Percentiles rank a stretch among this genome's conserved stretches.
Evolutionary conservation across 345 rosid genomes (phyloP).

Genomic region (Clausena lansium): DNA sequence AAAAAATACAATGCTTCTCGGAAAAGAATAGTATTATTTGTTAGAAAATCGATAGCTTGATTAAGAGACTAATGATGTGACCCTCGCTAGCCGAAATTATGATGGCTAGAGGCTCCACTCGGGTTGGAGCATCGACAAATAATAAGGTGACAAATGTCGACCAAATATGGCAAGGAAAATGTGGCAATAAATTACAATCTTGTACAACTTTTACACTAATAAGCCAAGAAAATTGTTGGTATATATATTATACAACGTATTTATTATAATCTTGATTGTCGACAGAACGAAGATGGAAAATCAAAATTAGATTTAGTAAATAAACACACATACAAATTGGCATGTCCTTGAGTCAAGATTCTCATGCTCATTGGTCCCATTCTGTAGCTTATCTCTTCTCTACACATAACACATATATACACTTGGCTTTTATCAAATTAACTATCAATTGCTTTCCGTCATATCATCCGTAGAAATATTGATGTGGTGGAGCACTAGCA

Average conservation of each 20-base stretch:
- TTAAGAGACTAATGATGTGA: no score
- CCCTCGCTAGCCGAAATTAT: no score
- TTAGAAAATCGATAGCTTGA: no score
- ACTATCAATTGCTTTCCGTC: background rate
- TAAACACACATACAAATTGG: background rate
- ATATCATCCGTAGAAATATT: background rate
- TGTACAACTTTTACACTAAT: background rate
- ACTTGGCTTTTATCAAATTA: background rate
- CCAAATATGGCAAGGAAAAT: background rate
- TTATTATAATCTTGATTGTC: slow-evolving; percentile 2
- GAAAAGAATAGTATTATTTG: no score
- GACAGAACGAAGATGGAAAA: slow-evolving; percentile 23
- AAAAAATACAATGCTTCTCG: no score
- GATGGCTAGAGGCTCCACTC: no score
- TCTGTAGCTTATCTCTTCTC: slow-evolving; percentile 12
- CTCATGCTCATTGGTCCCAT: slow-evolving; percentile 24
- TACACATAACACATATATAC: background rate
- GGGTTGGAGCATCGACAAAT: background rate
- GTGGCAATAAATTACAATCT: background rate
- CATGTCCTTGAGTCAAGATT: slow-evolving; percentile 30
- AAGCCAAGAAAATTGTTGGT: background rate
- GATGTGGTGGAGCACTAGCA: background rate
- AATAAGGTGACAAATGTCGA: background rate
- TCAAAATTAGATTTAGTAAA: slow-evolving; percentile 28
- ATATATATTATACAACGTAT: background rate